Percentiles rank a stretch among this genome's conserved stretches.
These are phyloP conservation scores for Fraxinus paxiana DNA, from an alignment of 305 asterid genomes.

Conservation along the genomic window DNA sequence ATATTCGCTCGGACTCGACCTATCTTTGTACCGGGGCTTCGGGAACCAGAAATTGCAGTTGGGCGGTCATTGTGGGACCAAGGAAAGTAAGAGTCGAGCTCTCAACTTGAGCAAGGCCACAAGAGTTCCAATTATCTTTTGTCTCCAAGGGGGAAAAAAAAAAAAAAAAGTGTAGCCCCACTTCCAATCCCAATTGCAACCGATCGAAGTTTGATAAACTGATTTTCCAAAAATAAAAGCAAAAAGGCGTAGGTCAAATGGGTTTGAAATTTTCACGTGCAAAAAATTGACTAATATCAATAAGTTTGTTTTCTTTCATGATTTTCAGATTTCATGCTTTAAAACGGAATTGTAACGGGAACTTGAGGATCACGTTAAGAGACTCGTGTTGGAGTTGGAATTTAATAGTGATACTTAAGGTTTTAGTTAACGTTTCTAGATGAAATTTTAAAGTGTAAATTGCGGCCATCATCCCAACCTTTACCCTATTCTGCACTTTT, in stretches of 20 bases:
- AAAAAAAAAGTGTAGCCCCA: not conserved
- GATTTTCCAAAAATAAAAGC: not conserved
- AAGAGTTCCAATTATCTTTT: constrained; percentile 5
- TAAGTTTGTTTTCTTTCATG: not conserved
- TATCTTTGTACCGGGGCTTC: not conserved
- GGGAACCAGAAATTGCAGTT: not conserved
- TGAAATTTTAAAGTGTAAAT: not conserved
- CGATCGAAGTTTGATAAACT: not conserved
- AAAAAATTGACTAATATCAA: not conserved
- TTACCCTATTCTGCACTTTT: not conserved
- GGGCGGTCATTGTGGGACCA: not conserved
- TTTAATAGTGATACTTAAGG: not conserved
- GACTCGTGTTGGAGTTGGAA: not conserved
- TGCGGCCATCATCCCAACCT: not conserved
- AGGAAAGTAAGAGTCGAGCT: not conserved
- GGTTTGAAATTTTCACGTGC: not conserved
- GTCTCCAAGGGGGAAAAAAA: constrained; percentile 11
- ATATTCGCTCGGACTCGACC: not conserved
- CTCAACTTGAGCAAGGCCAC: constrained; percentile 12
- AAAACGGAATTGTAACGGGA: not conserved
- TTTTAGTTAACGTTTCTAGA: not conserved
- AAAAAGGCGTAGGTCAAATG: not conserved
- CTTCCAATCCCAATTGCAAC: not conserved
- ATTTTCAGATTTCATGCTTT: not conserved
- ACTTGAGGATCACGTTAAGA: not conserved